phyloP scores from a whole-genome alignment of 768 basidiomycete genomes.

The Tremella fuciformis region DNA sequence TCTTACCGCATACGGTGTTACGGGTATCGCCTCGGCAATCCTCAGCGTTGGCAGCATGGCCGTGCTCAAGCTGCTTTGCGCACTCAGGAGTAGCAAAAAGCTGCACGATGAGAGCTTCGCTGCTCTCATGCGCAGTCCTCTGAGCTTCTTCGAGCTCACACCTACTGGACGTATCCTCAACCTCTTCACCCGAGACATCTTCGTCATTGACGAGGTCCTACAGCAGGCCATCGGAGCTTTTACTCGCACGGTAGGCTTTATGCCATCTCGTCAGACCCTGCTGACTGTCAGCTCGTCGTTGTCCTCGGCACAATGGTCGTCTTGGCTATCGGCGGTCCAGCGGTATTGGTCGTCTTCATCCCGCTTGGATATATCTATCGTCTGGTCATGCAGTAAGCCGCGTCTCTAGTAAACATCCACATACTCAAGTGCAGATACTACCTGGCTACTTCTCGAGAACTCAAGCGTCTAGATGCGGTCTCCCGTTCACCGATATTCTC shows the following conservation, averaged over 20 bases:
- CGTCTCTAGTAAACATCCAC: background rate
- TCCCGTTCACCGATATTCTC: constrained; percentile 87
- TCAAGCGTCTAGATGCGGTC: constrained; percentile 56
- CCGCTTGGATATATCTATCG: constrained; percentile 78
- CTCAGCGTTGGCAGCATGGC: constrained; percentile 61
- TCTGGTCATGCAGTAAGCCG: constrained; percentile 69
- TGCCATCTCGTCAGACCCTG: constrained; percentile 19
- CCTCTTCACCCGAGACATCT: constrained; percentile 79
- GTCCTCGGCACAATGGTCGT: constrained; percentile 57
- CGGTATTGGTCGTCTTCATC: constrained; percentile 70
- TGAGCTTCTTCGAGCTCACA: constrained; percentile 86
- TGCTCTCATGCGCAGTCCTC: constrained; percentile 74
- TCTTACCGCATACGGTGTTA: constrained; percentile 63
- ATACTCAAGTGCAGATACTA: constrained; percentile 61
- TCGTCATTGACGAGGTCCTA: constrained; percentile 71
- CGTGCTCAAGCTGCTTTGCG: constrained; percentile 73
- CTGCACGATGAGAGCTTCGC: constrained; percentile 66
- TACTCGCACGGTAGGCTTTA: constrained; percentile 61
- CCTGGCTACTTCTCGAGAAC: constrained; percentile 51
- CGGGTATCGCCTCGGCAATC: constrained; percentile 60
- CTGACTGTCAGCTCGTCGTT: constrained; percentile 26
- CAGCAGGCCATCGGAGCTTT: constrained; percentile 71
- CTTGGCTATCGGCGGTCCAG: constrained; percentile 76
- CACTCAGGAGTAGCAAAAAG: constrained; percentile 67
- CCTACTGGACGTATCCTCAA: constrained; percentile 87